Conservation (phyloP, 1,284 basidiomycete genomes). For the Exobasidium rhododendri region DNA sequence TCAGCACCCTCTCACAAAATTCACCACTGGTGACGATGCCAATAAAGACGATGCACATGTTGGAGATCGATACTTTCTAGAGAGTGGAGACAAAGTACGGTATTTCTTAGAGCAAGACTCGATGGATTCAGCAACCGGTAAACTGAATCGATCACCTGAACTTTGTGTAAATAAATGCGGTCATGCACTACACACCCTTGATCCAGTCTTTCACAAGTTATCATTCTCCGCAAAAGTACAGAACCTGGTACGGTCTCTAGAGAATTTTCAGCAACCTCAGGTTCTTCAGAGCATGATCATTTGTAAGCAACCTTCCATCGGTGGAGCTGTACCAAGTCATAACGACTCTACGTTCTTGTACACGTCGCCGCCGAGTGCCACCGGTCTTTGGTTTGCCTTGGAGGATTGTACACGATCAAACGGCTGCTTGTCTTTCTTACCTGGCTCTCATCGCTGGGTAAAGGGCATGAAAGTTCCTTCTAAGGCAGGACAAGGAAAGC, state of each 20-base stretch:
- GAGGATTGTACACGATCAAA: slow-evolving; percentile 61
- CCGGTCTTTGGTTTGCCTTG: slow-evolving; percentile 93
- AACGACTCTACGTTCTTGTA: slow-evolving; percentile 67
- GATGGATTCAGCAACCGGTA: slow-evolving; percentile 28
- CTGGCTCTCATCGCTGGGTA: slow-evolving; percentile 33
- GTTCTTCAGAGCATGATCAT: slow-evolving; percentile 88
- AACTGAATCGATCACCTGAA: slow-evolving; percentile 23
- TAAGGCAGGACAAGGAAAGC: neutral
- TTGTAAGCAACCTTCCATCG: slow-evolving; percentile 54
- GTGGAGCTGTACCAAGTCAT: slow-evolving; percentile 55
- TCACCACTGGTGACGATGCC: slow-evolving; percentile 70
- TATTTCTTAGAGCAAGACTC: slow-evolving; percentile 85
- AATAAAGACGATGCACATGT: slow-evolving; percentile 68
- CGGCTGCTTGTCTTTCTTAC: slow-evolving; percentile 39
- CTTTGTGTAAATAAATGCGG: slow-evolving; percentile 41
- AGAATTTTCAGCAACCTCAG: slow-evolving; percentile 47
- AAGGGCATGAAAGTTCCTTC: neutral
- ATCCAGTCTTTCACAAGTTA: slow-evolving; percentile 65
- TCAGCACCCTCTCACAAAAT: slow-evolving; percentile 84
- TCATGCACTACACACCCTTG: slow-evolving; percentile 70
- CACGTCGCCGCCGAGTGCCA: slow-evolving; percentile 81
- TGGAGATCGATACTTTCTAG: slow-evolving; percentile 88
- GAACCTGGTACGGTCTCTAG: slow-evolving; percentile 30
- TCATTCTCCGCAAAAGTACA: slow-evolving; percentile 26
- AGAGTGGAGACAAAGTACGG: slow-evolving; percentile 72